phyloP scores from a whole-genome alignment of 805 yeast genomes.

The Starmerella stigmatis region DNA sequence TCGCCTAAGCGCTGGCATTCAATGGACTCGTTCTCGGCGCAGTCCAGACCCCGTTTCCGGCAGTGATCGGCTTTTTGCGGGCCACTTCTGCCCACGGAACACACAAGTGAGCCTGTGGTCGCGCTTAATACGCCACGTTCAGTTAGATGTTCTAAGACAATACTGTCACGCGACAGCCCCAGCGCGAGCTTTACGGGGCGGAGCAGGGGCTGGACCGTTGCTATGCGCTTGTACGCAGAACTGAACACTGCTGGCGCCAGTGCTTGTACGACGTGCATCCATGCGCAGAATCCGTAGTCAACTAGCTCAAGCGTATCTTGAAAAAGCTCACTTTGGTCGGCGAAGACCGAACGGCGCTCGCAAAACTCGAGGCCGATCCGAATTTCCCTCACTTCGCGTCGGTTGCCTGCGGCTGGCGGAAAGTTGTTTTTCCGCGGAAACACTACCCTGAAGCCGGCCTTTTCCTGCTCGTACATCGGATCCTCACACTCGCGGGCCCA shows the following conservation, averaged over 20 bases:
- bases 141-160: conserved; percentile 4
- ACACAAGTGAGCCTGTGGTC: neutral
- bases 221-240: neutral
- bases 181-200: conserved; percentile 10
- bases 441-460: conserved; percentile 8
- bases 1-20: no score
- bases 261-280: neutral
- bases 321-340: neutral
- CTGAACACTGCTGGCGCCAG: conserved; percentile 17
- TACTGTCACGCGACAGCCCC: neutral
- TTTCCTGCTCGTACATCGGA: conserved; percentile 11
- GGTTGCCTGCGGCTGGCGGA: neutral
- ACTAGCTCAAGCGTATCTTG: conserved; percentile 4
- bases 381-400: conserved; percentile 11
- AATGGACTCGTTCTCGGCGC: no score
- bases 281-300: conserved; percentile 7
- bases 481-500: neutral
- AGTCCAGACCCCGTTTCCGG: no score
- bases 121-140: conserved; percentile 1
- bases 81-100: no score
- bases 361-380: conserved; percentile 6
- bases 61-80: no score
- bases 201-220: neutral
- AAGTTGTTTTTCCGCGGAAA: conserved; percentile 1
- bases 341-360: no score